A percentile compares a stretch with the other conserved stretches of the same genome.
Evolutionary conservation across 1,284 basidiomycete genomes (phyloP).

Genomic region (Pseudozyma tsukubaensis): DNA sequence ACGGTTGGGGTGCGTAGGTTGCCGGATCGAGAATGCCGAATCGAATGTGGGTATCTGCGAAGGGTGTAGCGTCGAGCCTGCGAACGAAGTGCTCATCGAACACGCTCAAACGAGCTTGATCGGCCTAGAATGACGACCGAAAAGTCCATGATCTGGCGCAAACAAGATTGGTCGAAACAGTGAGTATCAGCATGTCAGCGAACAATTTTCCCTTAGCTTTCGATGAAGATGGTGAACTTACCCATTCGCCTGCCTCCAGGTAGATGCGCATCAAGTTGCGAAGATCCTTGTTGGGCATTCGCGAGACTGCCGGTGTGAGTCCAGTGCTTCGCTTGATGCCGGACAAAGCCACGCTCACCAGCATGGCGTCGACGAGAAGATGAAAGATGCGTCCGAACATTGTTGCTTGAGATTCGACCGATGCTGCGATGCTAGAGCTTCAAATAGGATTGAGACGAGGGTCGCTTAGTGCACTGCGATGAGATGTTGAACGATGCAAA

Average conservation of each 20-base stretch:
- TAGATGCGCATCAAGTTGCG: constrained; percentile 63
- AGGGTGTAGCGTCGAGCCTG: too few species aligned
- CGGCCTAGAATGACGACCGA: constrained; percentile 65
- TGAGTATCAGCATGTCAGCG: constrained; percentile 3
- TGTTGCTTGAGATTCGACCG: not conserved
- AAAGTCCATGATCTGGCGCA: constrained; percentile 62
- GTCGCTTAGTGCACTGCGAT: too few species aligned
- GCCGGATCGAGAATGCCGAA: not conserved
- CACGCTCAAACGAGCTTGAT: constrained; percentile 64
- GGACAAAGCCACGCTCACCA: constrained; percentile 62
- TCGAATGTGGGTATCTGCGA: constrained; percentile 17
- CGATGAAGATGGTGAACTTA: constrained; percentile 25
- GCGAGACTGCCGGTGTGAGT: constrained; percentile 56
- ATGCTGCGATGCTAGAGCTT: too few species aligned
- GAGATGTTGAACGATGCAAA: not conserved
- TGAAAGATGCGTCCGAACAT: constrained; percentile 67
- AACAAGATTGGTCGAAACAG: not conserved
- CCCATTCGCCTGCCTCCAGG: constrained; percentile 68
- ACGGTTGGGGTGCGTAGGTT: not conserved
- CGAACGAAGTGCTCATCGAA: constrained; percentile 41
- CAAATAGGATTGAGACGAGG: too few species aligned
- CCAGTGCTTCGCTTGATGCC: constrained; percentile 67
- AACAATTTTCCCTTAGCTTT: not conserved
- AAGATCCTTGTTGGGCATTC: constrained; percentile 63
- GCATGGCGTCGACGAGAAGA: constrained; percentile 63